A percentile compares a stretch with the other conserved stretches of the same genome.
phyloP scores from a whole-genome alignment of 108 stramenopile genomes.

The Fistulifera pelliculosa region DNA sequence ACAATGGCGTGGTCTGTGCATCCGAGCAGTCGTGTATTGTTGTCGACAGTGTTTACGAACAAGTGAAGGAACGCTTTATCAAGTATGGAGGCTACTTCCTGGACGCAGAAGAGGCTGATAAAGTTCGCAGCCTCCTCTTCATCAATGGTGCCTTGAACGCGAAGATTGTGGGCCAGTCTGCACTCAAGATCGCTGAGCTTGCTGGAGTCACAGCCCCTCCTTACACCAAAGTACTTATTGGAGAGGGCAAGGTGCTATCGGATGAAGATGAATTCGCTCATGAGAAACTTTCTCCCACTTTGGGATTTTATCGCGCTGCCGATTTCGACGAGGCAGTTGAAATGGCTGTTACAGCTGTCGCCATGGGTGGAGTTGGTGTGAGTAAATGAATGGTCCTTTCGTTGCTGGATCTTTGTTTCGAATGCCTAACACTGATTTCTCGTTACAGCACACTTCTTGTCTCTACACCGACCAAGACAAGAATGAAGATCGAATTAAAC shows the following conservation, averaged over 20 bases:
- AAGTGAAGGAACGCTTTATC: constrained; percentile 19
- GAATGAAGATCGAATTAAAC: background rate
- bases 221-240: constrained; percentile 19
- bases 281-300: constrained; percentile 25
- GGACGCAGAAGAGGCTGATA: constrained; percentile 15
- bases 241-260: constrained; percentile 1
- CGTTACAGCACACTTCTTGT: too few relatives aligned
- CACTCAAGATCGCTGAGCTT: constrained; percentile 12
- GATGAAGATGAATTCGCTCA: constrained; percentile 7
- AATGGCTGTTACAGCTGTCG: constrained; percentile 1
- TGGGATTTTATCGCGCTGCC: constrained; percentile 16
- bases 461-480: too few relatives aligned
- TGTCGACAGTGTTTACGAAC: constrained; percentile 24
- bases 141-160: constrained; percentile 22
- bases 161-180: constrained; percentile 30
- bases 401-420: too few relatives aligned
- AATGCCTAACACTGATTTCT: too few relatives aligned
- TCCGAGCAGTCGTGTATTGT: constrained; percentile 25
- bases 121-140: constrained; percentile 16
- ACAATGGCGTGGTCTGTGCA: constrained; percentile 9
- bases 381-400: too few relatives aligned
- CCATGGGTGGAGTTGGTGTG: too few relatives aligned
- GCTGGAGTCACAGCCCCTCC: constrained; percentile 20
- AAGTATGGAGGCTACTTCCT: constrained; percentile 23
- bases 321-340: constrained; percentile 23